Evolutionary conservation across 768 basidiomycete genomes (phyloP).

Genomic region (Tylopilus rubrobrunneus): DNA sequence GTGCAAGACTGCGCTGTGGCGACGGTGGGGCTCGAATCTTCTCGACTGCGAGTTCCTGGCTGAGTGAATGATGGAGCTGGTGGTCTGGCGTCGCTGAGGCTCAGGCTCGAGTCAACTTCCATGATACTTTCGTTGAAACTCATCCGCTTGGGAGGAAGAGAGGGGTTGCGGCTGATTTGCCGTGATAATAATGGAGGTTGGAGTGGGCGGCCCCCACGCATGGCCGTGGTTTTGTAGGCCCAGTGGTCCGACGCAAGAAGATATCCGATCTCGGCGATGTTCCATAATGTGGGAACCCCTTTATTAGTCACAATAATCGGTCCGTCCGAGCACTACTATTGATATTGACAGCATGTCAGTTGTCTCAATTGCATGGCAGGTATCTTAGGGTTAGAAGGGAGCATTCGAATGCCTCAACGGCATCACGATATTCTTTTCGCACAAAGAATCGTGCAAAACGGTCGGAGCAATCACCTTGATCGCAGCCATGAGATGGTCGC

Average conservation of each 20-base stretch:
- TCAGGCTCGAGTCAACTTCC: not conserved
- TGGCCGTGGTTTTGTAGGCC: conserved; percentile 18
- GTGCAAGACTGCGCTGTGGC: conserved; percentile 20
- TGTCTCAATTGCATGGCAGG: no score
- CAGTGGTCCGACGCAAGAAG: not conserved
- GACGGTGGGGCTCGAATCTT: not conserved
- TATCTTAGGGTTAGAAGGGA: no score
- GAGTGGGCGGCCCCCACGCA: not conserved
- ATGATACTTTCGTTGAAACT: conserved; percentile 4
- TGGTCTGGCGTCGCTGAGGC: conserved; percentile 14
- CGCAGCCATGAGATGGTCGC: not conserved
- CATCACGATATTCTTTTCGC: conserved; percentile 1
- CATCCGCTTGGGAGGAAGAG: conserved; percentile 1
- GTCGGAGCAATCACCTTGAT: not conserved
- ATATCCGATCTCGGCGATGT: not conserved
- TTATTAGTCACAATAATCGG: not conserved
- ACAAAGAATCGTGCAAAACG: not conserved
- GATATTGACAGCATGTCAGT: no score
- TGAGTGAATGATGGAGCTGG: conserved; percentile 9
- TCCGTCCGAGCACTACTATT: no score
- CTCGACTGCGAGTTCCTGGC: conserved; percentile 8
- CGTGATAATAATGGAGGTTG: not conserved
- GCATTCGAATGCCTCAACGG: not conserved
- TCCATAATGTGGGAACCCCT: not conserved
- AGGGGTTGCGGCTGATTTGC: not conserved